Percentiles rank a stretch among this genome's conserved stretches.
These are phyloP conservation scores for Yamadazyma scolyti DNA, from an alignment of 805 yeast genomes.

Conservation along the genomic window DNA sequence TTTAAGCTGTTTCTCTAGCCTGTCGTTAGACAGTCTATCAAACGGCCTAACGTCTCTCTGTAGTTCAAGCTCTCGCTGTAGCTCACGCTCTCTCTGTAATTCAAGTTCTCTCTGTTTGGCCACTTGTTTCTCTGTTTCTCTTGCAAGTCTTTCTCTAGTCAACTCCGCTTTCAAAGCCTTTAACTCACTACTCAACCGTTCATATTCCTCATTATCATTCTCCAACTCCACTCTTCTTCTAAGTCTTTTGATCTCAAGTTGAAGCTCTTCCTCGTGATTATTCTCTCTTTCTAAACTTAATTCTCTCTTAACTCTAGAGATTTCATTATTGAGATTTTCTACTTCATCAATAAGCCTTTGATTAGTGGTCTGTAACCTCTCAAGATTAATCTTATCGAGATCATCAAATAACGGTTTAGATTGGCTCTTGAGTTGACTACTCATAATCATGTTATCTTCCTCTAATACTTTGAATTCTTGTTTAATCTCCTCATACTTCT, in stretches of 20 bases:
- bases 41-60: too few species aligned
- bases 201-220: conserved; percentile 7
- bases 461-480: conserved; percentile 17
- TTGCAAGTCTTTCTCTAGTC: conserved; percentile 3
- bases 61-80: too few species aligned
- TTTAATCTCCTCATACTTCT: conserved; percentile 15
- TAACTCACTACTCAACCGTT: conserved; percentile 7
- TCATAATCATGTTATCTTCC: conserved; percentile 25
- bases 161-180: conserved; percentile 7
- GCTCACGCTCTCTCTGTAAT: too few species aligned
- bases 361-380: conserved; percentile 21
- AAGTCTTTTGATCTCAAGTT: conserved; percentile 9
- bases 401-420: conserved; percentile 17
- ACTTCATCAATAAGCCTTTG: conserved; percentile 20
- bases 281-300: conserved; percentile 26
- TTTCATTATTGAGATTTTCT: conserved; percentile 31
- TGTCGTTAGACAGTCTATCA: too few species aligned
- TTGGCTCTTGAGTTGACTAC: conserved; percentile 13
- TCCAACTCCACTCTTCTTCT: conserved; percentile 9
- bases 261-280: conserved; percentile 8
- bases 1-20: conserved; percentile 30
- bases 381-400: conserved; percentile 18
- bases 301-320: conserved; percentile 31
- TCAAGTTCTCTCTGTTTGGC: conserved; percentile 1
- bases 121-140: conserved; percentile 1